Evolutionary conservation across 306 rosid genomes (phyloP), one percentile per base, ranked within the genome.

Genomic region (Gynostemma pentaphyllum): DNA sequence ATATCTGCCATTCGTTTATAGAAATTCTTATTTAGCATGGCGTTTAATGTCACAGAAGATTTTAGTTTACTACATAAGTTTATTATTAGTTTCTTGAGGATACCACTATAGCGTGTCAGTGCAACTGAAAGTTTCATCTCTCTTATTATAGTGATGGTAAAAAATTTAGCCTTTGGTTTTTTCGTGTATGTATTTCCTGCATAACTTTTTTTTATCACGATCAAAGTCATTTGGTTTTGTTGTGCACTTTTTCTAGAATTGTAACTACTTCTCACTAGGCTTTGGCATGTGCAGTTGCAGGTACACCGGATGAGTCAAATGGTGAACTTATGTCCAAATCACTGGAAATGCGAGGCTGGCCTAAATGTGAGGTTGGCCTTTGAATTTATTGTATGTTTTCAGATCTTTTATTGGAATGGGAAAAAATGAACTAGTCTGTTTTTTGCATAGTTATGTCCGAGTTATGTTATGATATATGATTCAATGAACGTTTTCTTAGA

Each of bases 341-440:
- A 41, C 72, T 26, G 69, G 87, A 80, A 73, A 44, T 13, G 34
- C 49, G 40, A 61, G 66, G 66, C 66, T 61, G 50, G 66, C 49
- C 66, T 22, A 46, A 80, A 24, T 80, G 85, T 13, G 88, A 87
- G 96, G 98, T 88, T 74, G 72, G 80, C 77, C 62, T 29, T 9
- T 36, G 14, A n/a, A 27, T 72, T 72, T 45, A 14, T 48, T 24
- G 14, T 32, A 32, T 32, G 37, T 32, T 61, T 61, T 61, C 15
- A 13, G 65, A 59, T 52, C 36, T 21, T 67, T 39, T 67, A 29
- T 15, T 51, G 59, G 19, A 27, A 15, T 27, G 22, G 40, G n/a
- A 18, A 28, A 11, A 52, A 53, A 53, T 53, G 1, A 28, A 27
- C 6, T 28, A 13, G 21, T 12, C 14, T n/a, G 40, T 19, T 14